Percentiles rank a stretch among this genome's conserved stretches.
phyloP scores from a whole-genome alignment of 139 green algal species.

The Volvox africanus region DNA sequence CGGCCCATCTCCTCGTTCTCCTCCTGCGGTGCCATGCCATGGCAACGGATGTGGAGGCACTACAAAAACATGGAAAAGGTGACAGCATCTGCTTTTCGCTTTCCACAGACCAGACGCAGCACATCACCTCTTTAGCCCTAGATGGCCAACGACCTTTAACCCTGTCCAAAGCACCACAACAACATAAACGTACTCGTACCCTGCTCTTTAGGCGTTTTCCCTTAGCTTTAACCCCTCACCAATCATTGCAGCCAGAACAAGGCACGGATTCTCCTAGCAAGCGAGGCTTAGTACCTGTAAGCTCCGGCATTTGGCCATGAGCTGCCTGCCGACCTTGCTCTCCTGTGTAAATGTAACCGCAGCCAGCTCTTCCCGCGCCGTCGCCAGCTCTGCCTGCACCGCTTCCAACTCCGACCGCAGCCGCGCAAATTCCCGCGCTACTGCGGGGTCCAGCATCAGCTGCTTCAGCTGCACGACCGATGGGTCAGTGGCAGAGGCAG shows the following conservation, averaged over 20 bases:
- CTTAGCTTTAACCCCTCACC: too few relatives aligned
- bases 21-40: constrained; percentile 42
- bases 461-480: constrained; percentile 72
- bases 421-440: constrained; percentile 75
- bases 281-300: constrained; percentile 58
- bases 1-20: constrained; percentile 88
- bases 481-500: constrained; percentile 55
- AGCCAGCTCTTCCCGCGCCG: constrained; percentile 76
- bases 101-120: too few relatives aligned
- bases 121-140: too few relatives aligned
- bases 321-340: constrained; percentile 80
- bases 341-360: constrained; percentile 80
- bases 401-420: constrained; percentile 71
- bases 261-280: too few relatives aligned
- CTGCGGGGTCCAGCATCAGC: constrained; percentile 81
- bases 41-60: too few relatives aligned
- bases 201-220: too few relatives aligned
- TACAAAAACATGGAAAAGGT: too few relatives aligned
- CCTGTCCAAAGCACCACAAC: too few relatives aligned
- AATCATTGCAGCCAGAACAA: too few relatives aligned
- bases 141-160: too few relatives aligned
- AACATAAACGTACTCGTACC: too few relatives aligned
- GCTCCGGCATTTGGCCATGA: constrained; percentile 85
- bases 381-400: constrained; percentile 67
- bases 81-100: too few relatives aligned